Evolutionary conservation across 768 basidiomycete species (phyloP).

Genomic region (Lactarius indigo): DNA sequence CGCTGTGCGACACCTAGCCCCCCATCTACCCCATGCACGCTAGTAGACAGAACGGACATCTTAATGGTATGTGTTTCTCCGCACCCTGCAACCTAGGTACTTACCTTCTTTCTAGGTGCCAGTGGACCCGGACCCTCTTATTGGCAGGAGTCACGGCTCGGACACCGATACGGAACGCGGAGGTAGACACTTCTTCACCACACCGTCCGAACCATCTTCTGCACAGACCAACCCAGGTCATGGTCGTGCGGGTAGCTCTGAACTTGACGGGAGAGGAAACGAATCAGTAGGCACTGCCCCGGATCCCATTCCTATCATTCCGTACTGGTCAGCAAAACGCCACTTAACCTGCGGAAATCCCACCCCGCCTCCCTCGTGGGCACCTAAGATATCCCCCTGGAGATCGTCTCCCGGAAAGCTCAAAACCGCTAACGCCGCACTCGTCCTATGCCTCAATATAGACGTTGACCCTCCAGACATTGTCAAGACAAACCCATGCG

Average conservation of each 20-base stretch:
- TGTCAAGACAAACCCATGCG: slow-evolving; percentile 95
- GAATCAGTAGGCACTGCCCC: slow-evolving; percentile 33
- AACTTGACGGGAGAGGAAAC: slow-evolving; percentile 30
- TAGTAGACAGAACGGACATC: slow-evolving; percentile 17
- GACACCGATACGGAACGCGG: slow-evolving; percentile 35
- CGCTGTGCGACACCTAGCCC: not conserved
- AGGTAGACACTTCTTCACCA: slow-evolving; percentile 30
- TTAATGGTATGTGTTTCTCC: slow-evolving; percentile 9
- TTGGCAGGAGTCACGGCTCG: slow-evolving; percentile 25
- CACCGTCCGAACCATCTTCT: slow-evolving; percentile 33
- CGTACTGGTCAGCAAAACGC: slow-evolving; percentile 85
- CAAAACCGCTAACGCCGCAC: slow-evolving; percentile 84
- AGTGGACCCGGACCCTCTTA: slow-evolving; percentile 22
- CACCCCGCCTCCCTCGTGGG: slow-evolving; percentile 63
- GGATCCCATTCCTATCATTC: slow-evolving; percentile 56
- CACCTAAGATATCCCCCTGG: slow-evolving; percentile 70
- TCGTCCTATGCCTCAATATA: slow-evolving; percentile 93
- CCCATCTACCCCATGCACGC: slow-evolving; percentile 10
- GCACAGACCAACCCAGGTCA: slow-evolving; percentile 26
- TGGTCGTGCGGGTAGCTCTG: slow-evolving; percentile 30
- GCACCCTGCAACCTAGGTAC: not conserved
- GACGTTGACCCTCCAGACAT: slow-evolving; percentile 97
- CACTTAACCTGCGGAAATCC: slow-evolving; percentile 91
- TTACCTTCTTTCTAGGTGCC: slow-evolving; percentile 12
- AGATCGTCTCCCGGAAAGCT: slow-evolving; percentile 79